Conservation (phyloP, 2,329 filamentous ascomycete genomes). For the Fusarium sulawesiense region DNA sequence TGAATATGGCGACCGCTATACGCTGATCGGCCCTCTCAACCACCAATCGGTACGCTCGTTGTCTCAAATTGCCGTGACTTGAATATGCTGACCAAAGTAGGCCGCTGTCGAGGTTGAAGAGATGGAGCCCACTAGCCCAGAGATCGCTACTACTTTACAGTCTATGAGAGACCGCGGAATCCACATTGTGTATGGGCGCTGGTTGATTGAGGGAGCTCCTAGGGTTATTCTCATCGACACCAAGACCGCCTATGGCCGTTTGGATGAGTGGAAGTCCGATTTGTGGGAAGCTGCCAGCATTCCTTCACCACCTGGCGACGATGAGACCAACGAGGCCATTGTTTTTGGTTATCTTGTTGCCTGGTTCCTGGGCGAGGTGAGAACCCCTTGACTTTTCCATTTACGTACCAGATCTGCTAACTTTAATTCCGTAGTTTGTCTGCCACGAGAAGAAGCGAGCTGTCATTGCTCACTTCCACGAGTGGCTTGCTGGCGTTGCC, state of each 20-base stretch:
- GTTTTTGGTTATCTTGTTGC: constrained; percentile 97
- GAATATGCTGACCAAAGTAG: constrained; percentile 56
- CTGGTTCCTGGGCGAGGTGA: constrained; percentile 97
- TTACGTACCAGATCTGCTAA: constrained; percentile 25
- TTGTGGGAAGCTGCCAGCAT: constrained; percentile 94
- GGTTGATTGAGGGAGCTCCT: constrained; percentile 97
- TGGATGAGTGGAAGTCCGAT: constrained; percentile 97
- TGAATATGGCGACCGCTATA: constrained; percentile 98
- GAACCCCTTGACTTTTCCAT: constrained; percentile 36
- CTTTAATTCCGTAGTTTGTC: constrained; percentile 74
- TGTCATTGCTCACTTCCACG: constrained; percentile 98
- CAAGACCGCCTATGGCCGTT: constrained; percentile 87
- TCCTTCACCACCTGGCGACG: constrained; percentile 89
- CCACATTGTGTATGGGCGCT: constrained; percentile 90
- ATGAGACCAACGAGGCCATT: constrained; percentile 97
- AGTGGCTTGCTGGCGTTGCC: constrained; percentile 96
- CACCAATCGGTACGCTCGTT: constrained; percentile 77
- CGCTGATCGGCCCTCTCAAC: constrained; percentile 93
- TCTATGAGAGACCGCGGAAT: constrained; percentile 95
- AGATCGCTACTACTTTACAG: constrained; percentile 83
- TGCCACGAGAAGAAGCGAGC: constrained; percentile 91
- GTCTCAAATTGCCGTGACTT: neutral
- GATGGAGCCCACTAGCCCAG: constrained; percentile 83
- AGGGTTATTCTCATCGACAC: constrained; percentile 95
- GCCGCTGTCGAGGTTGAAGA: constrained; percentile 98